phyloP scores from a whole-genome alignment of 371 early-diverging fungal genomes.

The Mucor racemosus region DNA sequence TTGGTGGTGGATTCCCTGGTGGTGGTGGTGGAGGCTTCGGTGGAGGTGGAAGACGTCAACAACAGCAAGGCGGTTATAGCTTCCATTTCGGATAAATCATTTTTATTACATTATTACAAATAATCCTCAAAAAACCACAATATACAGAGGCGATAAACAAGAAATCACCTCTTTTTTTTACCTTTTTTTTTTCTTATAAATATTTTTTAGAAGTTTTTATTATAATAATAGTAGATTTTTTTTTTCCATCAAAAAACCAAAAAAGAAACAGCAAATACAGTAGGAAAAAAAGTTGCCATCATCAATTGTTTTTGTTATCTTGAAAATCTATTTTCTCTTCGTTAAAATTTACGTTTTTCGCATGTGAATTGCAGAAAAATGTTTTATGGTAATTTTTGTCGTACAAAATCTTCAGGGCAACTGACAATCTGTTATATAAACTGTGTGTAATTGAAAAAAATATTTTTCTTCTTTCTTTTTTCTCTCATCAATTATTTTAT shows the following conservation, averaged over 20 bases:
- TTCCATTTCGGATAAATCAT: constrained; percentile 58
- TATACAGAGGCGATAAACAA: constrained; percentile 1
- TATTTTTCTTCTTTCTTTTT: constrained; percentile 4
- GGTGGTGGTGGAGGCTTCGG: constrained; percentile 30
- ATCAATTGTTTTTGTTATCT: not conserved
- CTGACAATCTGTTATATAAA: constrained; percentile 2
- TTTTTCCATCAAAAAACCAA: not conserved
- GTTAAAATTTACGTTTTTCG: constrained; percentile 4
- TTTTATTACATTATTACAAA: not conserved
- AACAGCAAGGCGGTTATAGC: constrained; percentile 43
- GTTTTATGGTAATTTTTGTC: not conserved
- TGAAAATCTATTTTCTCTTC: not conserved
- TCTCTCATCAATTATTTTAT: not conserved
- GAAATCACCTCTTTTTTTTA: not conserved
- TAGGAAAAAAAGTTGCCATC: not conserved
- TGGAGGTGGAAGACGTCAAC: constrained; percentile 36
- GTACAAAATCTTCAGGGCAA: not conserved
- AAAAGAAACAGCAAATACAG: not conserved
- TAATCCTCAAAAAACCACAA: not conserved
- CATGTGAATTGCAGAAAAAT: constrained; percentile 2
- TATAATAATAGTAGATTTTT: not conserved
- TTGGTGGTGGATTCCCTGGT: constrained; percentile 32
- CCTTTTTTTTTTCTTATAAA: not conserved
- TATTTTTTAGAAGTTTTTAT: not conserved
- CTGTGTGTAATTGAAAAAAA: not conserved